Base-by-base conservation (phyloP, 208 protist species). In the Endotrypanum monterogeii region DNA sequence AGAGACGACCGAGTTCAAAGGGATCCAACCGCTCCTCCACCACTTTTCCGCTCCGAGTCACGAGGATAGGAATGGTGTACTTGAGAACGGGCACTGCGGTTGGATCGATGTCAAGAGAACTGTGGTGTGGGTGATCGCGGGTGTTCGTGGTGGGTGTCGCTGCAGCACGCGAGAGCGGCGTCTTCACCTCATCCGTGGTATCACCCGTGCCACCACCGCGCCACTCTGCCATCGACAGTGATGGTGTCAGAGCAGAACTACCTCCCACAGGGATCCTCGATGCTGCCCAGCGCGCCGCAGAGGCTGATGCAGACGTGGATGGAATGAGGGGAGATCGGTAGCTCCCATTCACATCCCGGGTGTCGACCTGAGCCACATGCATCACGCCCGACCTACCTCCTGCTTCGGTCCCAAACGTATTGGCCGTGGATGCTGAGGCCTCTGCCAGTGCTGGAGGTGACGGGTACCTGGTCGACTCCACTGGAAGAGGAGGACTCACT, bases 1-100 rank as follows among this genome's bases (percentile, higher is more conserved):
- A 90, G 28, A 96, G 79, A 30, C 77, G 84, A 3, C 85, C 89
- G 67, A 94, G 67, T 62, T 92, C 86, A 35, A 74, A 74, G 11
- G 87, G 78, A 62, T 93, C 87, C 52, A 96, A 63, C 69, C 75
- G 41, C 63, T 96, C 89, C 66, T 85, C 62, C 25, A 73, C 80
- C 57, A 70, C 71, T 39, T 83, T 82, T 32, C 83, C 86, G 37
- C 92, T 82, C 3, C 83, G 79, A 30, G 71, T 86, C 16, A 94
- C 83, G 28, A 62, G 68, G 14, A 93, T 83, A 9, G 18, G n/a
- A n/a, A 87, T 73, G 23, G 66, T 82, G 60, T 81, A 63, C 44
- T 73, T 73, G 41, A 81, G 76, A 70, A 55, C 44, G 2, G 76
- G 76, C 51, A 81, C 71, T 55, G 76, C 76, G 16, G 70, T 81